Percentiles rank a stretch among this genome's conserved stretches.
Evolutionary conservation across 148 eudicot genomes (phyloP).

Genomic region (Rhododendron kiyosumense): DNA sequence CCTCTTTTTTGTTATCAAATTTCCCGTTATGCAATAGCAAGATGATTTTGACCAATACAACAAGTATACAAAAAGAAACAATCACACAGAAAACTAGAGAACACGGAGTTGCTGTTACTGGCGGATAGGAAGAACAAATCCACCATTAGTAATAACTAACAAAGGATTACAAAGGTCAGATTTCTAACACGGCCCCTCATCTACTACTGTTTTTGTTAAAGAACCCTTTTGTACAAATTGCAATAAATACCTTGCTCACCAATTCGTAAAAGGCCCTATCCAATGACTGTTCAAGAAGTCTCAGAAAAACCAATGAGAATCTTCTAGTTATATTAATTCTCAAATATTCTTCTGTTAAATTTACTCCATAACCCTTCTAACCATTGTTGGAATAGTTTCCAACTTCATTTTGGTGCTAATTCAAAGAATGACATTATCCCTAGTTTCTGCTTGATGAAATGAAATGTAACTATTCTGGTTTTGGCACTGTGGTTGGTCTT

Average conservation of each 20-base stretch:
- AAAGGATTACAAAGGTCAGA: background rate
- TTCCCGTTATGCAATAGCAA: background rate
- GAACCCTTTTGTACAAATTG: background rate
- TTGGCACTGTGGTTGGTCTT: background rate
- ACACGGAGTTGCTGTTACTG: background rate
- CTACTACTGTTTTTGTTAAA: background rate
- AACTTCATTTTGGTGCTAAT: background rate
- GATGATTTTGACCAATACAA: background rate
- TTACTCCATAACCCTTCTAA: background rate
- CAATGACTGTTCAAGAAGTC: background rate
- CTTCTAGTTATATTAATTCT: background rate
- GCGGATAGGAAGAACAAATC: background rate
- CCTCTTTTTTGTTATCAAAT: background rate
- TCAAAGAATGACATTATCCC: background rate
- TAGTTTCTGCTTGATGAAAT: background rate
- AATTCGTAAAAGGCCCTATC: background rate
- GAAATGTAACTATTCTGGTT: background rate
- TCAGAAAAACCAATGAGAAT: background rate
- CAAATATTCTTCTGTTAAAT: conserved; percentile 4
- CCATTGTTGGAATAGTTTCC: background rate
- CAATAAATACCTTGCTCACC: background rate
- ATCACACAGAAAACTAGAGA: background rate
- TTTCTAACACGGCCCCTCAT: background rate
- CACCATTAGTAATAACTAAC: background rate
- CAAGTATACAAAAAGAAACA: background rate